Percentiles rank a stretch among this genome's conserved stretches.
These are phyloP conservation scores for Aquilaria malaccensis DNA, from an alignment of 345 rosid species.

Conservation along the genomic window DNA sequence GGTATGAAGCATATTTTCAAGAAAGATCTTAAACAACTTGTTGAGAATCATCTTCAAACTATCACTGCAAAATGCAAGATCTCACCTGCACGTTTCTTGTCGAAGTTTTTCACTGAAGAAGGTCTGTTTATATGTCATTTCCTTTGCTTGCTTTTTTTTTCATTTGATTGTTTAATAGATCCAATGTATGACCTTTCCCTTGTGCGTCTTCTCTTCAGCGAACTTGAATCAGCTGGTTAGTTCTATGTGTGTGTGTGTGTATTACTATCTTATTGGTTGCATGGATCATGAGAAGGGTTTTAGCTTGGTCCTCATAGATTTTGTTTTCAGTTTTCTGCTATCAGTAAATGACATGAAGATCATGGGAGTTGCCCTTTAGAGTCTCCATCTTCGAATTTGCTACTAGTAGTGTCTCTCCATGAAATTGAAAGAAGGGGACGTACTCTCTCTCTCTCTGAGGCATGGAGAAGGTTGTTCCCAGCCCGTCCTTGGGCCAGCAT, in stretches of 20 bases:
- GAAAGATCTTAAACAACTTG: constrained; percentile 38
- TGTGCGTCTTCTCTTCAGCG: not conserved
- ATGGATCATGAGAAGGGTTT: too few species aligned
- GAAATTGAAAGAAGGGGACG: too few species aligned
- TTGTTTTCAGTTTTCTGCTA: too few species aligned
- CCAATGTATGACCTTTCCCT: constrained; percentile 1
- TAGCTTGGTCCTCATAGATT: too few species aligned
- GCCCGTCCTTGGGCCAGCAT: too few species aligned
- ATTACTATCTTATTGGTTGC: not conserved
- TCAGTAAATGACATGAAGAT: too few species aligned
- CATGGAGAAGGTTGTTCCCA: too few species aligned
- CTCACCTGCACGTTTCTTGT: constrained; percentile 59
- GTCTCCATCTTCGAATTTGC: too few species aligned
- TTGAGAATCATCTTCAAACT: constrained; percentile 47
- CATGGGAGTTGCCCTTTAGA: too few species aligned
- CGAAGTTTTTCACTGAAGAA: constrained; percentile 54
- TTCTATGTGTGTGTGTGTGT: not conserved
- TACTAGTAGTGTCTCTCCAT: too few species aligned
- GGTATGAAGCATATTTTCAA: constrained; percentile 43
- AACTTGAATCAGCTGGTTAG: not conserved
- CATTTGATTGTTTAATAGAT: constrained; percentile 1
- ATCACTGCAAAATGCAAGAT: constrained; percentile 51
- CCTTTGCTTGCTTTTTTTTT: not conserved
- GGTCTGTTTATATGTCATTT: constrained; percentile 30
- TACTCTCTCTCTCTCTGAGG: too few species aligned